Evolutionary conservation across 495 filamentous ascomycete species (phyloP), one percentile per base, ranked within the genome.

Genomic region (Xylaria scruposa): DNA sequence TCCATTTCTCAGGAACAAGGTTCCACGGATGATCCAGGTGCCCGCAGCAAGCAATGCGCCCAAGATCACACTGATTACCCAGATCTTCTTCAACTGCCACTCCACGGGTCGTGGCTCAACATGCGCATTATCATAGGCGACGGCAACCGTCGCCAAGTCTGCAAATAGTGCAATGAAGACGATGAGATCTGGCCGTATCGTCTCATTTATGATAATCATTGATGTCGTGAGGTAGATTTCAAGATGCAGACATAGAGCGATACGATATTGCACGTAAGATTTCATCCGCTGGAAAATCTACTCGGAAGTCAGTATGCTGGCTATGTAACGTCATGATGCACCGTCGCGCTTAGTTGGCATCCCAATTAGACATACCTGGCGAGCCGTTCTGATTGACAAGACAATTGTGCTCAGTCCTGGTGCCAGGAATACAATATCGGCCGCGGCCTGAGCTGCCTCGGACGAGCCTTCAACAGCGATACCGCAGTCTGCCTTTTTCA

Each of bases 201-300:
- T 91, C 71, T 91, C 87, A 85, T 97, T 94, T 77, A 93, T 83
- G 74, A 93, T 91, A 71, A 91, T 90, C 76, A 97, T 97, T 89
- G 93, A 96, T 40, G 95, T 88, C 73, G 93, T 94, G 44, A 97
- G 88, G 83, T 95, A 97, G 75, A 95, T 90, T 81, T 94, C 92
- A 74, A 97, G 85, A 76, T 97, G 94, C 61, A 97, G 88, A n/a
- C 94, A 97, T 76, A 97, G 83, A n/a, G 94, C 94, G 77, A 97
- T 97, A 85, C 94, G 94, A 85, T 97, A 97, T 74, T 95, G 90
- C 76, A 97, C 93, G 84, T 97, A 97, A 65, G 94, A 91, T 84
- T 97, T 94, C 94, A 97, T 97, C 71, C 94, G 93, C 80, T 97
- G 93, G 87, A 97, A 97, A 77, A 97, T 97, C 81, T 96, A 31